Base-by-base conservation (phyloP, 2,329 filamentous ascomycete species). In the Xylaria sp. region DNA sequence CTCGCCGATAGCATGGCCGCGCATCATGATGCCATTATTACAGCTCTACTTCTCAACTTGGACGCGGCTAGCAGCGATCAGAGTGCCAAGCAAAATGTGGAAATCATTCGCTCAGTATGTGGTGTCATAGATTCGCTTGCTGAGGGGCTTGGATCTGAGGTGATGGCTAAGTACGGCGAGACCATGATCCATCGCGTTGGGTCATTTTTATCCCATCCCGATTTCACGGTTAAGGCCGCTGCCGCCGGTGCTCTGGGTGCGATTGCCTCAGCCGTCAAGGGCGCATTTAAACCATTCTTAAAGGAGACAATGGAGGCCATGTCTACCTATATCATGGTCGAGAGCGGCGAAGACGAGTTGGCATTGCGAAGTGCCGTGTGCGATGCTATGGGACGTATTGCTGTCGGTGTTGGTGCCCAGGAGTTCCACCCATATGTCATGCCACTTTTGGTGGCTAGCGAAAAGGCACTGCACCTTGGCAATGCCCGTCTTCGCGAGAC, bases 401-500 rank as follows among this genome's bases (percentile, higher is more conserved):
- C 96, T 50, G 85, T 90, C 65, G 93, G 96, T 63, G 95, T 98
- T 68, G 96, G 96, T 21, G 84, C 93, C 42, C 87, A 93, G 78
- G 86, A 92, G 56, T 98, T 98, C 86, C 90, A 97, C 83, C 93
- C 92, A 14, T 98, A 95, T 78, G 94, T 98, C 42, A 86, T 92
- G 77, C 93, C 93, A 50, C 86, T 98, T 67, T 97, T 99, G 92
- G 87, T 91, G 76, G 92, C 95, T 14, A 97, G 93, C 73, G 94
- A 98, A 81, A 94, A 98, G 81, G 94, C 92, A 64, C 86, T 98
- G 1, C 86, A 92, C 74, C 89, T 99, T 2, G 94, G 93, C 75
- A 94, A 98, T 82, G 92, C 94, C 50, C 89, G 94, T 65, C 89
- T 98, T 60, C 93, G 94, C 81, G 96, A 99, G 85, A 98, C 94